Percentiles rank a stretch among this genome's conserved stretches.
Evolutionary conservation across 1,284 basidiomycete species (phyloP).

Genomic region (Pseudozyma pruni): DNA sequence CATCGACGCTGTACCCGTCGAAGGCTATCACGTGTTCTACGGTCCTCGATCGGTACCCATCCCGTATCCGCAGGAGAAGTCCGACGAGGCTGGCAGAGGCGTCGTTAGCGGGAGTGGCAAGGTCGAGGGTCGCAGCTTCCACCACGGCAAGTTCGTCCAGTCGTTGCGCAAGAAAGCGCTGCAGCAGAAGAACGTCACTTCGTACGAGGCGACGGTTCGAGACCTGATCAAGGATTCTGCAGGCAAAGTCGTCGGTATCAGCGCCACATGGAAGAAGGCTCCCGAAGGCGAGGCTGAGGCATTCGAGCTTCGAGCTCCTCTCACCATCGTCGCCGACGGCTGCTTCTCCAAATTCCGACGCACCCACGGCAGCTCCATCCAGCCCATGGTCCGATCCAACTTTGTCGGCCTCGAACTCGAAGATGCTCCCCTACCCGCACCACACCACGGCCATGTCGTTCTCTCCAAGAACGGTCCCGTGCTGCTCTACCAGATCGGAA

Average conservation of each 20-base stretch:
- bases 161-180: constrained; percentile 78
- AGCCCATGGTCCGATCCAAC: constrained; percentile 75
- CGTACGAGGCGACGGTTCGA: constrained; percentile 56
- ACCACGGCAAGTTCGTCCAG: constrained; percentile 93
- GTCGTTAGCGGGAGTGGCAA: constrained; percentile 62
- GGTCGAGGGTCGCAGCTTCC: constrained; percentile 80
- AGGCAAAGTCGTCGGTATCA: constrained; percentile 52
- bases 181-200: constrained; percentile 58
- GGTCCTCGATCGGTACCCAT: constrained; percentile 77
- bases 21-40: constrained; percentile 88
- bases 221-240: constrained; percentile 52
- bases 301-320: constrained; percentile 73
- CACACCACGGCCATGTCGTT: constrained; percentile 86
- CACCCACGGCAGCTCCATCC: constrained; percentile 69
- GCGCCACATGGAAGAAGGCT: constrained; percentile 44
- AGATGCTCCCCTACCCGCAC: constrained; percentile 80
- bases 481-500: constrained; percentile 86
- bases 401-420: constrained; percentile 85
- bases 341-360: constrained; percentile 88
- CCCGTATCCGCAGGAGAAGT: constrained; percentile 78
- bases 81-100: constrained; percentile 43
- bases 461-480: constrained; percentile 80
- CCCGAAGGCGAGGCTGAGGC: constrained; percentile 18
- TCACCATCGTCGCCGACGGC: constrained; percentile 92
- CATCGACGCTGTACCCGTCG: constrained; percentile 85